Evolutionary conservation across 169 alveolate species (phyloP).

Genomic region (Plasmodium coatneyi): DNA sequence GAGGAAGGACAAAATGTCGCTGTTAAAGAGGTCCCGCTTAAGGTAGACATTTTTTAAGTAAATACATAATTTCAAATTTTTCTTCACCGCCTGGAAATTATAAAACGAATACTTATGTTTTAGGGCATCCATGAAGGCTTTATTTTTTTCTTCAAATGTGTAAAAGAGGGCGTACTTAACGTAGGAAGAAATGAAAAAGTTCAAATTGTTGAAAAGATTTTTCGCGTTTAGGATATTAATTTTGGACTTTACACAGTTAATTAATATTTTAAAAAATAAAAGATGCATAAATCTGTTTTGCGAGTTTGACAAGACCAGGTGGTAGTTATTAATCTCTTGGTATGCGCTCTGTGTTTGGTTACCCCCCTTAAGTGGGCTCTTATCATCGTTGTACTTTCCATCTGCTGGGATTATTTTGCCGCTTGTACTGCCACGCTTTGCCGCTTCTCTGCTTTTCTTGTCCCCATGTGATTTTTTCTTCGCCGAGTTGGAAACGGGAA

Average conservation of each 20-base stretch:
- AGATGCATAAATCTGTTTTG: slow-evolving; percentile 53
- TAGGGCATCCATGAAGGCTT: slow-evolving; percentile 13
- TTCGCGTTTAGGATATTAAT: slow-evolving; percentile 39
- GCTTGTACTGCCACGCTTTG: neutral
- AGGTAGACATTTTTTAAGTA: slow-evolving; percentile 54
- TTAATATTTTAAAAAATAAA: slow-evolving; percentile 48
- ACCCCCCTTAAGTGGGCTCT: neutral
- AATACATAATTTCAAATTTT: slow-evolving; percentile 51
- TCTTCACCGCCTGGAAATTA: slow-evolving; percentile 32
- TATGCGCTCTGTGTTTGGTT: neutral
- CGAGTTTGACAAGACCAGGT: slow-evolving; percentile 46
- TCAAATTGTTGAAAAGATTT: slow-evolving; percentile 22
- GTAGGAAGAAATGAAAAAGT: slow-evolving; percentile 44
- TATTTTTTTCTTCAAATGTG: slow-evolving; percentile 27
- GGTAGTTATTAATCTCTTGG: slow-evolving; percentile 12
- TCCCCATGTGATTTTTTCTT: neutral
- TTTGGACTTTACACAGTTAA: slow-evolving; percentile 41
- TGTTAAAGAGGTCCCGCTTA: slow-evolving; percentile 42
- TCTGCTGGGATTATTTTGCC: neutral
- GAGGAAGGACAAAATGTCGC: slow-evolving; percentile 36
- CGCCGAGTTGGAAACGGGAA: neutral
- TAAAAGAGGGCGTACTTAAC: slow-evolving; percentile 35
- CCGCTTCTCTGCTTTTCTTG: neutral
- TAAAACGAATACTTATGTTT: slow-evolving; percentile 64
- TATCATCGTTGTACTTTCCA: neutral